Percentiles rank a stretch among this genome's conserved stretches.
These are phyloP conservation scores for Aspergillus sp. DNA, from an alignment of 2,329 filamentous ascomycete genomes.

Conservation along the genomic window DNA sequence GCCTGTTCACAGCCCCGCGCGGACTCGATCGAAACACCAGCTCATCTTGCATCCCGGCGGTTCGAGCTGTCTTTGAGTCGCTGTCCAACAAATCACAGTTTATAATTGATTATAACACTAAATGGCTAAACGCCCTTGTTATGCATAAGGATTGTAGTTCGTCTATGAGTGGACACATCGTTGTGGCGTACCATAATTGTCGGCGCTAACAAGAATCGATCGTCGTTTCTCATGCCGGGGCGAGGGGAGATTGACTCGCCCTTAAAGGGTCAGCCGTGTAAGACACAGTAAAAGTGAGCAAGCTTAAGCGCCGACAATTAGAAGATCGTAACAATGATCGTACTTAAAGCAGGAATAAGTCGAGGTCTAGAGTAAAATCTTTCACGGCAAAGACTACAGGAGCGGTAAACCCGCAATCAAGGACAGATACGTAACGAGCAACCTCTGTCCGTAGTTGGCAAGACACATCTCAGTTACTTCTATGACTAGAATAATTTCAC, in stretches of 20 bases:
- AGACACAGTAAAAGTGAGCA: neutral
- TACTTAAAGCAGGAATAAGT: neutral
- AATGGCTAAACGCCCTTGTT: neutral
- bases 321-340: neutral
- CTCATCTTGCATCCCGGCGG: neutral
- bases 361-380: neutral
- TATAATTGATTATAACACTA: neutral
- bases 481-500: neutral
- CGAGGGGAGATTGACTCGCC: neutral
- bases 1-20: constrained; percentile 6
- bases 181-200: neutral
- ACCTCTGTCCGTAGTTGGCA: neutral
- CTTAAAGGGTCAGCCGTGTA: neutral
- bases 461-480: neutral
- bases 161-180: neutral
- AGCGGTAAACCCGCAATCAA: neutral
- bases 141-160: neutral
- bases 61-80: neutral
- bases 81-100: neutral
- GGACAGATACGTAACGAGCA: neutral
- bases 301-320: neutral
- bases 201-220: neutral
- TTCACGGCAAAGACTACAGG: neutral
- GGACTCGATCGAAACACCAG: neutral
- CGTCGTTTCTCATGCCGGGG: neutral